Conservation (phyloP, 345 rosid species). For the Syzygium aqueum region DNA sequence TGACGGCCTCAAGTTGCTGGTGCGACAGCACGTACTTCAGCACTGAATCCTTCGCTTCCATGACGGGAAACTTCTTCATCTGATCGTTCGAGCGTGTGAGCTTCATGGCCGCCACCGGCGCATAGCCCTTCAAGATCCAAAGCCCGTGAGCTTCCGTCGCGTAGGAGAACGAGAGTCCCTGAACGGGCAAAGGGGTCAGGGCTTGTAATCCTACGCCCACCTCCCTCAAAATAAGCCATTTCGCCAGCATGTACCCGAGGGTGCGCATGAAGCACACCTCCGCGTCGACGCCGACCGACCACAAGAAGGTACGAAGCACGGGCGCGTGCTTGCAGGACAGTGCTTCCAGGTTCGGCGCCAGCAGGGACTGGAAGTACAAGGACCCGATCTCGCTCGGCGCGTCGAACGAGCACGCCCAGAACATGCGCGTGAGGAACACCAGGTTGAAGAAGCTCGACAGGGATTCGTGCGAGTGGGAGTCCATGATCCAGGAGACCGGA, state of each 20-base stretch:
- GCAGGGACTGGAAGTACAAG: constrained; percentile 47
- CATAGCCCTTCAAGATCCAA: constrained; percentile 68
- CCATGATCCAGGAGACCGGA: constrained; percentile 72
- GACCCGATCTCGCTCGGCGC: constrained; percentile 70
- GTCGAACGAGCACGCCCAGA: constrained; percentile 63
- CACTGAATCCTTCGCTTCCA: constrained; percentile 54
- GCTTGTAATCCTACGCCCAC: constrained; percentile 51
- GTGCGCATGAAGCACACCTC: constrained; percentile 74
- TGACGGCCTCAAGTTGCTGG: constrained; percentile 65
- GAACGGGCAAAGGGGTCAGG: constrained; percentile 18
- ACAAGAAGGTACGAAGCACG: constrained; percentile 54
- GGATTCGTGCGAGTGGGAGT: constrained; percentile 68
- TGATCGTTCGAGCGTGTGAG: constrained; percentile 18
- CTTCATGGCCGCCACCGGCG: constrained; percentile 55
- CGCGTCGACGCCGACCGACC: constrained; percentile 52
- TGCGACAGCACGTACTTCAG: constrained; percentile 70
- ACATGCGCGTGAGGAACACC: constrained; percentile 56
- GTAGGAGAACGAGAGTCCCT: constrained; percentile 41
- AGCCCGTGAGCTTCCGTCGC: constrained; percentile 72
- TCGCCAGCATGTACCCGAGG: constrained; percentile 62
- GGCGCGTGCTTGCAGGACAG: constrained; percentile 31
- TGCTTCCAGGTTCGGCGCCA: constrained; percentile 47
- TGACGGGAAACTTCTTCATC: constrained; percentile 20
- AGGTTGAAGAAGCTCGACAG: constrained; percentile 64
- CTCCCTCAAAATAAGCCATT: constrained; percentile 65